phyloP scores from a whole-genome alignment of 805 yeast genomes.

The Trichomonascus vanleenenianus region DNA sequence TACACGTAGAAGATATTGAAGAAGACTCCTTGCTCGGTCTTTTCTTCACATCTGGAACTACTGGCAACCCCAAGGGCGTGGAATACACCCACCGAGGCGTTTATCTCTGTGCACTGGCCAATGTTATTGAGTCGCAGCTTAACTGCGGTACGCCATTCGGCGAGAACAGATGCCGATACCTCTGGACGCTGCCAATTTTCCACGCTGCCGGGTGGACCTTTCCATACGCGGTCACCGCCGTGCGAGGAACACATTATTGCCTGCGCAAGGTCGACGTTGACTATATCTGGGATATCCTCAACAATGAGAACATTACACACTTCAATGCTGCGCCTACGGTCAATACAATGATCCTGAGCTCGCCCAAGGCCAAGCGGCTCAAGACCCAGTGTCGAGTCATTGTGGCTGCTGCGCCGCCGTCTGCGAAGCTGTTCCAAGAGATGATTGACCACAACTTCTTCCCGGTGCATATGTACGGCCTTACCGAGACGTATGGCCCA shows the following conservation, averaged over 20 bases:
- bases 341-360: slow-evolving; percentile 27
- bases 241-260: slow-evolving; percentile 30
- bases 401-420: slow-evolving; percentile 33
- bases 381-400: slow-evolving; percentile 25
- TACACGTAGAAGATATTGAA: slow-evolving; percentile 18
- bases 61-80: slow-evolving; percentile 33
- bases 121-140: slow-evolving; percentile 26
- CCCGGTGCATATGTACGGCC: slow-evolving; percentile 31
- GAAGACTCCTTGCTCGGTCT: slow-evolving; percentile 20
- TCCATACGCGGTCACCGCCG: slow-evolving; percentile 32
- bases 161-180: slow-evolving; percentile 25
- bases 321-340: slow-evolving; percentile 33
- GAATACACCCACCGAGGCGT: slow-evolving; percentile 31
- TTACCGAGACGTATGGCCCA: slow-evolving; percentile 33
- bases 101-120: slow-evolving; percentile 26
- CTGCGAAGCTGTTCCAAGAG: slow-evolving; percentile 27
- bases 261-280: slow-evolving; percentile 28
- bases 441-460: slow-evolving; percentile 26
- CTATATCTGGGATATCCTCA: slow-evolving; percentile 27
- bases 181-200: slow-evolving; percentile 33
- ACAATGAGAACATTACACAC: slow-evolving; percentile 25
- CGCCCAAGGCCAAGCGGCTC: slow-evolving; percentile 23
- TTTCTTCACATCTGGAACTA: slow-evolving; percentile 31
- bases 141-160: slow-evolving; percentile 23
- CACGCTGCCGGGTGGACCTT: slow-evolving; percentile 33